Evolutionary conservation across 257 asterid species (phyloP), one percentile per base, ranked within the genome.

Genomic region (Solanum dulcamara): DNA sequence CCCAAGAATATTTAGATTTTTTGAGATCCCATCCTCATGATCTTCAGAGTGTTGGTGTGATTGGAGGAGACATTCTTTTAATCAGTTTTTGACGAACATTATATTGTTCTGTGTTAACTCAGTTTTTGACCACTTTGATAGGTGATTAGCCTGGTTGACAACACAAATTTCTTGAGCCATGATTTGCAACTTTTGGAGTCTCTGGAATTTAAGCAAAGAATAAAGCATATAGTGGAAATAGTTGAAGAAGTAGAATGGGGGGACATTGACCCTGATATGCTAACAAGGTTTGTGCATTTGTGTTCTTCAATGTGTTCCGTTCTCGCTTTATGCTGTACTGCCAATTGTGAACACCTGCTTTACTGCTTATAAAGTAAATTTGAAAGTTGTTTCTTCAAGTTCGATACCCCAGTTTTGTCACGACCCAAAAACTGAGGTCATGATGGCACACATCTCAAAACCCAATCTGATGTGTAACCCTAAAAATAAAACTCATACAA

Each of bases 131-230:
- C 71, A 86, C 84, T 86, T 87, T 71, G 48, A 75, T 88, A 97
- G 99, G 97, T 97, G 89, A 89, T 93, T 86, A 90, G 81, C 83
- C 92, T 94, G 55, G 81, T 74, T 51, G 94, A 89, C 75, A 92
- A 86, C 85, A 91, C 88, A 90, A 80, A 95, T 75, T 90, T 97
- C 91, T 83, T 94, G 91, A 95, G 96, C 90, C 92, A 94, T 89
- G 99, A 97, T 92, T 93, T 95, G 90, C 94, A 89, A 86, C 98
- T 97, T 88, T 93, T 97, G 64, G 98, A 97, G 91, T 94, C 98
- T 79, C 86, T 97, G 84, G 99, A 97, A 93, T 97, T 90, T 88
- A 97, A 95, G 92, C 98, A 95, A 88, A 93, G 98, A 35, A 92
- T 95, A 85, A 94, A 95, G 84, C 94, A 95, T 85, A 89, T 97